Conservation (phyloP, 1,284 basidiomycete genomes). For the Marasmius oreades region DNA sequence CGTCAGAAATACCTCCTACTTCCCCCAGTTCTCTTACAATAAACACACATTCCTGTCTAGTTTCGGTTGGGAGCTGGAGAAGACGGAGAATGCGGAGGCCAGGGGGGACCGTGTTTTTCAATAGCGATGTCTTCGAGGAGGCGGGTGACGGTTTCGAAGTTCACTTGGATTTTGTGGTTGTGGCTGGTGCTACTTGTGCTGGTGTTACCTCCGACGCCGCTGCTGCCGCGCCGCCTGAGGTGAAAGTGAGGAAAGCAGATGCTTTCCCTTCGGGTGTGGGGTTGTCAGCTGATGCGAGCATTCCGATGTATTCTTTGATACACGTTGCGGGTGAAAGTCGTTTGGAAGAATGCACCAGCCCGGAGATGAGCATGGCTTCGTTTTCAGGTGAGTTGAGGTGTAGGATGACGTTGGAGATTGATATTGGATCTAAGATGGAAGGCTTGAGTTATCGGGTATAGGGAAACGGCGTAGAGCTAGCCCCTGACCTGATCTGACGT, state of each 20-base stretch:
- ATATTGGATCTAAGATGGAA: conserved; percentile 52
- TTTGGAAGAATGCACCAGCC: conserved; percentile 53
- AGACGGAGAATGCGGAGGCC: conserved; percentile 85
- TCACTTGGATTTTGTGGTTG: conserved; percentile 62
- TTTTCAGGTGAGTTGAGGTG: conserved; percentile 48
- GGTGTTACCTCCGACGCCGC: too few species aligned
- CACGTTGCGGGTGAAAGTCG: conserved; percentile 55
- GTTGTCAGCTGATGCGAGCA: conserved; percentile 78
- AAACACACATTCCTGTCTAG: conserved; percentile 86
- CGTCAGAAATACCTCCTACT: conserved; percentile 30
- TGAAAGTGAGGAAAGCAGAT: conserved; percentile 65
- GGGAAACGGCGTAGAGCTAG: conserved; percentile 15
- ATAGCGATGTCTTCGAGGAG: conserved; percentile 80
- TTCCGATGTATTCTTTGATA: conserved; percentile 73
- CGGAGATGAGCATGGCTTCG: conserved; percentile 50
- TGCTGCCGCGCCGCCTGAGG: too few species aligned
- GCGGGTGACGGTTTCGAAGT: conserved; percentile 76
- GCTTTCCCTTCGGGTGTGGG: conserved; percentile 67
- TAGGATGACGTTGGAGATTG: conserved; percentile 55
- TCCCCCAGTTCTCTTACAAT: conserved; percentile 71
- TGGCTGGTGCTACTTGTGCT: conserved; percentile 4
- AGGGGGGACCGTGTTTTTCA: conserved; percentile 82
- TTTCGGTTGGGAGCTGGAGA: conserved; percentile 86
- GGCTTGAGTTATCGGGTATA: background rate
- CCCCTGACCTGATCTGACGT: conserved; percentile 61